These are phyloP conservation scores for Blastocladiella emersonii DNA, from an alignment of 371 early-diverging fungal species.

Conservation along the genomic window DNA sequence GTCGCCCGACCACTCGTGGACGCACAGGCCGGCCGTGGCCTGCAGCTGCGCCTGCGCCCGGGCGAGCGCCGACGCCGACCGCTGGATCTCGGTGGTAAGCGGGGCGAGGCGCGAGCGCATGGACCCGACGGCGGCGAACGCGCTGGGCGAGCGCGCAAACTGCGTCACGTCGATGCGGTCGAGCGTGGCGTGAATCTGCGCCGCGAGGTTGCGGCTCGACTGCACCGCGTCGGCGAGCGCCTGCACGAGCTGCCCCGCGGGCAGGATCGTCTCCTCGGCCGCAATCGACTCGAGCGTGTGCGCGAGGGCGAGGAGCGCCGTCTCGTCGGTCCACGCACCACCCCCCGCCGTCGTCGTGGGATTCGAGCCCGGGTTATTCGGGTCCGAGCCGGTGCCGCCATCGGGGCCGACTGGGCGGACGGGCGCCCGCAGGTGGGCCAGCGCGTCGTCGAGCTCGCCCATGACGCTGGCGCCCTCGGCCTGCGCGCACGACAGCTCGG, in stretches of 20 bases:
- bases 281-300: not conserved
- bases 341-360: no score
- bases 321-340: no score
- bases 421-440: no score
- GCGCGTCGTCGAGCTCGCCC: no score
- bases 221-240: not conserved
- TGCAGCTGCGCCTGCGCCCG: not conserved
- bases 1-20: not conserved
- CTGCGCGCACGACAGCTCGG: no score
- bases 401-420: no score
- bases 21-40: no score
- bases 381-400: no score
- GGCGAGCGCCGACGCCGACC: not conserved
- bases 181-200: not conserved
- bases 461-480: no score
- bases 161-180: not conserved
- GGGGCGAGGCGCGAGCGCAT: not conserved
- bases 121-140: not conserved
- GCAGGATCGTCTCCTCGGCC: not conserved
- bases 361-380: no score
- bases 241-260: not conserved
- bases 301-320: not conserved
- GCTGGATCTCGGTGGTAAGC: not conserved
- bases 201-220: not conserved
- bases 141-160: not conserved